These are phyloP conservation scores for Volutella citrinella DNA, from an alignment of 2,329 filamentous ascomycete species.

Conservation along the genomic window DNA sequence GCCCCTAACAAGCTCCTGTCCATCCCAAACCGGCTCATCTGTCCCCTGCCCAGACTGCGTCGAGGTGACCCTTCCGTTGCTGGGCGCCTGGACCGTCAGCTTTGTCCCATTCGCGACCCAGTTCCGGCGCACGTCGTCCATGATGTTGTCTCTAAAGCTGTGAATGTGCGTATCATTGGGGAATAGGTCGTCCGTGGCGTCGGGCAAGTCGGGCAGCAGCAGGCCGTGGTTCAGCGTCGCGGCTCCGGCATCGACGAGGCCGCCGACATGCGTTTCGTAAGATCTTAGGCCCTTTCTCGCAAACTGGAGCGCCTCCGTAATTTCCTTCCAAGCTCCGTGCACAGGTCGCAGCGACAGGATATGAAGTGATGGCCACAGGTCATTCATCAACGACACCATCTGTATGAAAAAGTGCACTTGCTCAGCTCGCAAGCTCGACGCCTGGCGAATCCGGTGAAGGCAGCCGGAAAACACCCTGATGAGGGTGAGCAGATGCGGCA, in stretches of 20 bases:
- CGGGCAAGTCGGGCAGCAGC: slow-evolving; percentile 21
- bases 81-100: slow-evolving; percentile 38
- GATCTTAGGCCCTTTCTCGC: slow-evolving; percentile 14
- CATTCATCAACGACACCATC: slow-evolving; percentile 26
- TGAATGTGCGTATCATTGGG: slow-evolving; percentile 29
- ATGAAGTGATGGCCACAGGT: slow-evolving; percentile 29
- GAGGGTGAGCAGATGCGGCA: slow-evolving; percentile 31
- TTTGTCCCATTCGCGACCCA: slow-evolving; percentile 36
- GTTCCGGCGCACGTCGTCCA: slow-evolving; percentile 42
- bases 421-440: slow-evolving; percentile 15
- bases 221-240: slow-evolving; percentile 12
- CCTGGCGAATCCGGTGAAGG: slow-evolving; percentile 22
- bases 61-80: slow-evolving; percentile 25
- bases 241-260: slow-evolving; percentile 15
- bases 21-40: slow-evolving; percentile 29
- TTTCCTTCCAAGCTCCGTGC: slow-evolving; percentile 16
- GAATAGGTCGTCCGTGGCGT: not conserved
- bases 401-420: slow-evolving; percentile 28
- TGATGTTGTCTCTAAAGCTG: slow-evolving; percentile 41
- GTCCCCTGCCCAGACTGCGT: slow-evolving; percentile 37
- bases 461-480: slow-evolving; percentile 29
- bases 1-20: slow-evolving; percentile 26
- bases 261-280: slow-evolving; percentile 17
- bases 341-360: slow-evolving; percentile 9
- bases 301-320: slow-evolving; percentile 13